These are phyloP conservation scores for Trifolium pratense DNA, from an alignment of 306 rosid genomes.

Conservation along the genomic window DNA sequence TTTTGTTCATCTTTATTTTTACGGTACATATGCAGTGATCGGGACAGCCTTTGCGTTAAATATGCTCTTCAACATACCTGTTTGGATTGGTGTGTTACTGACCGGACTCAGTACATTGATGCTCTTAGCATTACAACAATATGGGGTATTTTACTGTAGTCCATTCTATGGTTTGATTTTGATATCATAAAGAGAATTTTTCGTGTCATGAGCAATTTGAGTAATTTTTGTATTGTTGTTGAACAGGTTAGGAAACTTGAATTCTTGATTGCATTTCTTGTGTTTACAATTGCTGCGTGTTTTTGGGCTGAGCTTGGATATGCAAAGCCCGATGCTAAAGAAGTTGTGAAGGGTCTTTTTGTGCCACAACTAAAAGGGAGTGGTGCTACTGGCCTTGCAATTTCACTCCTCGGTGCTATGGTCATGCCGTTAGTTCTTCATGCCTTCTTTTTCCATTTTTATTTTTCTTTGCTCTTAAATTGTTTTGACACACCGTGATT, in stretches of 20 bases:
- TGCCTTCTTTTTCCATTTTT: slow-evolving; percentile 22
- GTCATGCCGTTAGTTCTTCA: slow-evolving; percentile 92
- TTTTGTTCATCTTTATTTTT: slow-evolving; percentile 35
- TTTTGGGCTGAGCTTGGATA: slow-evolving; percentile 89
- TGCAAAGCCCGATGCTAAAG: slow-evolving; percentile 77
- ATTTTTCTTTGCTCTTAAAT: background rate
- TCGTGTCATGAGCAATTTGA: background rate
- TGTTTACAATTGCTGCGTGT: slow-evolving; percentile 87
- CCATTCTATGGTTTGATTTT: slow-evolving; percentile 13
- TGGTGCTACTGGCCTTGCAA: slow-evolving; percentile 96
- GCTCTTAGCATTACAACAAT: slow-evolving; percentile 78
- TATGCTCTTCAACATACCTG: slow-evolving; percentile 58
- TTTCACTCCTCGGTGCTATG: slow-evolving; percentile 99
- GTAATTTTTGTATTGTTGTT: slow-evolving; percentile 25
- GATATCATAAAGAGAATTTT: slow-evolving; percentile 10
- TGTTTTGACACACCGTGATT: slow-evolving; percentile 10
- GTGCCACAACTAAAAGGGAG: slow-evolving; percentile 85
- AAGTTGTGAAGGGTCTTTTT: slow-evolving; percentile 79
- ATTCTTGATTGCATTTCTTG: slow-evolving; percentile 86
- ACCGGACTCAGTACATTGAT: slow-evolving; percentile 63
- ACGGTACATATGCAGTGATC: slow-evolving; percentile 49
- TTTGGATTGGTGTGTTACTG: slow-evolving; percentile 61
- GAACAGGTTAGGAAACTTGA: slow-evolving; percentile 95
- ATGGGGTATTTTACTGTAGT: slow-evolving; percentile 75
- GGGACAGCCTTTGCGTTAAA: slow-evolving; percentile 65